These are phyloP conservation scores for Discostella stelligera DNA, from an alignment of 352 stramenopile genomes.

Conservation along the genomic window DNA sequence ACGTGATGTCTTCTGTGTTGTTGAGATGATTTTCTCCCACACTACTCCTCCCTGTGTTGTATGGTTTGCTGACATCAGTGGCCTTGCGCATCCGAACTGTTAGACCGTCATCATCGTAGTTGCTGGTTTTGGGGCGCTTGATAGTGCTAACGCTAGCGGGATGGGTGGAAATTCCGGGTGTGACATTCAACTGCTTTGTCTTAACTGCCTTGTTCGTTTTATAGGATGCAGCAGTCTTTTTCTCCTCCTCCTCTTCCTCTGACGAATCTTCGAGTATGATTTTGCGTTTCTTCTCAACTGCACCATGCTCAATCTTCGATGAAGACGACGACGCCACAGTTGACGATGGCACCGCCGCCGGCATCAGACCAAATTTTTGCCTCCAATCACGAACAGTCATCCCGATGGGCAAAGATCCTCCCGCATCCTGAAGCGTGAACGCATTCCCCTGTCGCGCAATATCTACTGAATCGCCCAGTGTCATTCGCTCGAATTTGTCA, in stretches of 20 bases:
- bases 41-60: neutral
- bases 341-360: neutral
- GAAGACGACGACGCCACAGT: neutral
- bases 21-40: neutral
- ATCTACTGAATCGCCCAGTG: conserved; percentile 29
- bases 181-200: neutral
- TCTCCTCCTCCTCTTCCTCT: conserved; percentile 28
- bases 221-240: conserved; percentile 1
- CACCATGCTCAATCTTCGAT: neutral
- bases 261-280: conserved; percentile 38
- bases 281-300: conserved; percentile 20
- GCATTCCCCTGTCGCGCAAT: conserved; percentile 36
- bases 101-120: conserved; percentile 15
- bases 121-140: neutral
- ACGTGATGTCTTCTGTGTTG: conserved; percentile 14
- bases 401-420: conserved; percentile 43
- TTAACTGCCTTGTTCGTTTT: conserved; percentile 4
- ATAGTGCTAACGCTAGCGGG: neutral
- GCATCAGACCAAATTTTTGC: conserved; percentile 31
- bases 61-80: conserved; percentile 4
- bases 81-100: conserved; percentile 16
- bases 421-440: conserved; percentile 31
- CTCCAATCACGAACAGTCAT: conserved; percentile 41
- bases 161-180: neutral
- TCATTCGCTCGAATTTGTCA: conserved; percentile 47